Conservation (phyloP, 2,329 filamentous ascomycete species). For the Hyphodiscus sp. region DNA sequence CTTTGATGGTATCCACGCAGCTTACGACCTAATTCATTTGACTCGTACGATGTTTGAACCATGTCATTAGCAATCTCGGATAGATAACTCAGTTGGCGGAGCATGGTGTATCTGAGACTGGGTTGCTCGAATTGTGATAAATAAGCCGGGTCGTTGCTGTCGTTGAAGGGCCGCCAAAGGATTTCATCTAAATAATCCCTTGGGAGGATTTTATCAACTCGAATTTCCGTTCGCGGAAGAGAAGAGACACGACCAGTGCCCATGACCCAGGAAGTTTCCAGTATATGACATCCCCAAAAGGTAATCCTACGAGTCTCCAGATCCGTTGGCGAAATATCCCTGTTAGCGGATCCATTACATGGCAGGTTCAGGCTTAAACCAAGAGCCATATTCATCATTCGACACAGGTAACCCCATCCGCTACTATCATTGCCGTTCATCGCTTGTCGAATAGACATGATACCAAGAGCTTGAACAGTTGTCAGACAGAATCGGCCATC, state of each 20-base stretch:
- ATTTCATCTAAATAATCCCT: slow-evolving; percentile 26
- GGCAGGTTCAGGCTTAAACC: slow-evolving; percentile 30
- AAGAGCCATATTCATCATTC: slow-evolving; percentile 63
- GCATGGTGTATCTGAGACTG: slow-evolving; percentile 11
- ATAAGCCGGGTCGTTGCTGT: slow-evolving; percentile 1
- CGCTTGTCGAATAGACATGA: slow-evolving; percentile 69
- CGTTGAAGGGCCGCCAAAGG: slow-evolving; percentile 29
- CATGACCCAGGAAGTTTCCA: slow-evolving; percentile 40
- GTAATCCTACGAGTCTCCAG: slow-evolving; percentile 41
- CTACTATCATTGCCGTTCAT: slow-evolving; percentile 65
- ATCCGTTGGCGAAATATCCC: slow-evolving; percentile 33
- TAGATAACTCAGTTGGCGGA: slow-evolving; percentile 44
- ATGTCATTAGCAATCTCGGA: slow-evolving; percentile 63
- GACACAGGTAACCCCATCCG: slow-evolving; percentile 65
- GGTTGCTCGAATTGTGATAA: slow-evolving; percentile 8
- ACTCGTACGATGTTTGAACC: slow-evolving; percentile 57
- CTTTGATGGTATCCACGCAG: slow-evolving; percentile 59
- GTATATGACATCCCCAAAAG: slow-evolving; percentile 44
- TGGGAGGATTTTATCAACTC: slow-evolving; percentile 38
- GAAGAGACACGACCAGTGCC: slow-evolving; percentile 40
- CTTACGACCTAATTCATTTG: slow-evolving; percentile 58
- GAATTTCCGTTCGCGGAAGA: slow-evolving; percentile 41
- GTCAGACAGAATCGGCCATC: slow-evolving; percentile 56
- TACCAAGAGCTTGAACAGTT: slow-evolving; percentile 65
- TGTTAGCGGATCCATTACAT: slow-evolving; percentile 1